phyloP scores from a whole-genome alignment of 768 basidiomycete species.

The Hemileccinum rubropunctum region DNA sequence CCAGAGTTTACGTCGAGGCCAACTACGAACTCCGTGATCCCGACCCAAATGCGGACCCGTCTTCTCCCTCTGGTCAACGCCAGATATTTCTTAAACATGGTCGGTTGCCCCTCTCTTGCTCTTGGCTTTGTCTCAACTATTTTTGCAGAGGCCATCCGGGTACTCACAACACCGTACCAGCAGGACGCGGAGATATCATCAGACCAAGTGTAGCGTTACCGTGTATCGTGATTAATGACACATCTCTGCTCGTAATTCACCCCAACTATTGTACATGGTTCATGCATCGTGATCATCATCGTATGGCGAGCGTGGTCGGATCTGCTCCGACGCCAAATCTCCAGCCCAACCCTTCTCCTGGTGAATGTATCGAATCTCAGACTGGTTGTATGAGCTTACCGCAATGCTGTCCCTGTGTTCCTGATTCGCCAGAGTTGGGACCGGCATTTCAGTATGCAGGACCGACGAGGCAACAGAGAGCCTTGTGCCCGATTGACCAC shows the following conservation, averaged over 20 bases:
- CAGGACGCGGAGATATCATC: conserved; percentile 19
- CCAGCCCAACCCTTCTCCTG: conserved; percentile 33
- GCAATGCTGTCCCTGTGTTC: conserved; percentile 30
- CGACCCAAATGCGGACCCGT: conserved; percentile 60
- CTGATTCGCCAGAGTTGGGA: conserved; percentile 28
- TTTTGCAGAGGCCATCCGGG: conserved; percentile 51
- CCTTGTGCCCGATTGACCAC: conserved; percentile 19
- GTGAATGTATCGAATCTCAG: conserved; percentile 26
- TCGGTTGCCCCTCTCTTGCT: conserved; percentile 27
- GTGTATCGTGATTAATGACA: conserved; percentile 1
- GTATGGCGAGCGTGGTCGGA: conserved; percentile 39
- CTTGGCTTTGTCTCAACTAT: conserved; percentile 4
- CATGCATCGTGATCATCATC: conserved; percentile 37
- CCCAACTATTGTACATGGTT: conserved; percentile 21
- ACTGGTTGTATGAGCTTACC: conserved; percentile 27
- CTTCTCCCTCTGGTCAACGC: conserved; percentile 68
- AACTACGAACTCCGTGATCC: conserved; percentile 74
- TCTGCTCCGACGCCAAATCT: conserved; percentile 35
- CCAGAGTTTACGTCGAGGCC: conserved; percentile 79
- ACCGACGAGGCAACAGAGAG: conserved; percentile 25
- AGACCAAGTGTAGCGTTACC: conserved; percentile 17
- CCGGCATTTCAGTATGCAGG: conserved; percentile 27
- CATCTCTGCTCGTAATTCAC: not conserved
- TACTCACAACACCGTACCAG: conserved; percentile 38
- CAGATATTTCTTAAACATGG: conserved; percentile 84